Percentiles rank a stretch among this genome's conserved stretches.
These are phyloP conservation scores for Blepharisma undulans DNA, from an alignment of 169 alveolate species.

Conservation along the genomic window DNA sequence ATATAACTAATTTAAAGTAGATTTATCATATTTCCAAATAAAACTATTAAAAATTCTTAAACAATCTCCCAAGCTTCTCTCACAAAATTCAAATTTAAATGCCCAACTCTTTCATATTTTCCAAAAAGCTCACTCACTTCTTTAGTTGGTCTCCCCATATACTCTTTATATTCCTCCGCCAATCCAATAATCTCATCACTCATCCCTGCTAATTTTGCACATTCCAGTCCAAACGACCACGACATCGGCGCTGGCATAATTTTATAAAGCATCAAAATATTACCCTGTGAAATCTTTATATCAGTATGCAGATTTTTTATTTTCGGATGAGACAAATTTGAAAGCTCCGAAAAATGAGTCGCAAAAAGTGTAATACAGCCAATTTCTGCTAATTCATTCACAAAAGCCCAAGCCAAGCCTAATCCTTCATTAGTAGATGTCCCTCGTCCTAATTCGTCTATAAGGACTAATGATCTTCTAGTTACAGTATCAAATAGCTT, in stretches of 20 bases:
- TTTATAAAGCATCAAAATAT: slow-evolving; percentile 86
- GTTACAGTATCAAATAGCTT: slow-evolving; percentile 93
- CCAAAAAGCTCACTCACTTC: background rate
- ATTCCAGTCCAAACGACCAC: slow-evolving; percentile 93
- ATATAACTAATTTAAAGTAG: too few relatives aligned
- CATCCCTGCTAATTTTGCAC: slow-evolving; percentile 92
- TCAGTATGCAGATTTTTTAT: slow-evolving; percentile 74
- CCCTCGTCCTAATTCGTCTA: slow-evolving; percentile 98
- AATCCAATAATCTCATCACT: slow-evolving; percentile 78
- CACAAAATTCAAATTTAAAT: background rate
- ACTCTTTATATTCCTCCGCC: slow-evolving; percentile 70
- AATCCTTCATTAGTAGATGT: slow-evolving; percentile 96
- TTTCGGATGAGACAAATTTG: slow-evolving; percentile 82
- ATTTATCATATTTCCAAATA: background rate
- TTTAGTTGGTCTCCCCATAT: slow-evolving; percentile 28
- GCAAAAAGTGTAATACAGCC: slow-evolving; percentile 96
- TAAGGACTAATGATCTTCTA: slow-evolving; percentile 88
- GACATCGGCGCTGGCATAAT: slow-evolving; percentile 91
- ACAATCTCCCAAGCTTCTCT: background rate
- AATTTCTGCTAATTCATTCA: slow-evolving; percentile 89
- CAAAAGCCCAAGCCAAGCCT: slow-evolving; percentile 97
- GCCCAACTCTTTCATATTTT: background rate
- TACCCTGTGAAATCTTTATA: slow-evolving; percentile 55
- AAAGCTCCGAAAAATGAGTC: slow-evolving; percentile 97
- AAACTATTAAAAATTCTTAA: background rate